These are phyloP conservation scores for Salix exigua DNA, from an alignment of 345 rosid genomes.

Conservation along the genomic window DNA sequence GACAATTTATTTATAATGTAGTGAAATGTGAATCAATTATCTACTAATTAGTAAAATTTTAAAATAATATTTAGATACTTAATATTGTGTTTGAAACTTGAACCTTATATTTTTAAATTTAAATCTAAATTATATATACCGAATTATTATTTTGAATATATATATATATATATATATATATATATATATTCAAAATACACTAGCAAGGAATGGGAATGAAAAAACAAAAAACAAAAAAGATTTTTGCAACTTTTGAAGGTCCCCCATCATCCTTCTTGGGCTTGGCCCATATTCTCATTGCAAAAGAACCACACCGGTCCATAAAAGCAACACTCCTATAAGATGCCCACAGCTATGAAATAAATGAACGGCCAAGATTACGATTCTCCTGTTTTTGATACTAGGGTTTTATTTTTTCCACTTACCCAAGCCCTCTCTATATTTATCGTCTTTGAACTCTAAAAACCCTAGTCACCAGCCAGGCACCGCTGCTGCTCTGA, in stretches of 20 bases:
- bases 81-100: too few species aligned
- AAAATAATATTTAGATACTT: too few species aligned
- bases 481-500: slow-evolving; percentile 1
- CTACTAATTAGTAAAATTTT: too few species aligned
- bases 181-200: too few species aligned
- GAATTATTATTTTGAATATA: too few species aligned
- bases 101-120: too few species aligned
- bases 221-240: not conserved
- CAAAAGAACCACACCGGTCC: not conserved
- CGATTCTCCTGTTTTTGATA: not conserved
- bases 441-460: not conserved
- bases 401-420: slow-evolving; percentile 4
- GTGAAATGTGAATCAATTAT: too few species aligned
- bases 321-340: not conserved
- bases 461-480: not conserved
- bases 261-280: not conserved
- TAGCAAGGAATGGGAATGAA: not conserved
- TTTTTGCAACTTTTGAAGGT: not conserved
- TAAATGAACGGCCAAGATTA: slow-evolving; percentile 2
- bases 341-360: not conserved
- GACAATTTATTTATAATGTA: rapidly evolving
- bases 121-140: too few species aligned
- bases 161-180: too few species aligned
- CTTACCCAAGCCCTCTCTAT: not conserved
- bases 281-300: not conserved